A percentile compares a stretch with the other conserved stretches of the same genome.
phyloP scores from a whole-genome alignment of 305 asterid species.

The Solanum chacoense region DNA sequence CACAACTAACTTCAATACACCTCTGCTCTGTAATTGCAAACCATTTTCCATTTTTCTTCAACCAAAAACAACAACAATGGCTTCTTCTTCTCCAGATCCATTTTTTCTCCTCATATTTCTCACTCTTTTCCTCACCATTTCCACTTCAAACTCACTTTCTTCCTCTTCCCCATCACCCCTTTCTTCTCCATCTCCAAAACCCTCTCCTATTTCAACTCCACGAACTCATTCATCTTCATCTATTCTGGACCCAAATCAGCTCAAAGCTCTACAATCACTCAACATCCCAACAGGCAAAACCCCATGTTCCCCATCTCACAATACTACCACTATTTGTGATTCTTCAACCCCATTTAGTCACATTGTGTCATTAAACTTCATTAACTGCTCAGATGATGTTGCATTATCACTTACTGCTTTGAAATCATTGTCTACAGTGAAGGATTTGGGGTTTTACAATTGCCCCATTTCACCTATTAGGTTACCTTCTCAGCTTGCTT shows the following conservation, averaged over 20 bases:
- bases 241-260: constrained; percentile 76
- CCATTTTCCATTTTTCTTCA: not conserved
- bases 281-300: constrained; percentile 50
- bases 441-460: not conserved
- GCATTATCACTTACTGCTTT: constrained; percentile 56
- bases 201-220: constrained; percentile 11
- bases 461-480: constrained; percentile 3
- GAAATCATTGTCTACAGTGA: constrained; percentile 41
- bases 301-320: constrained; percentile 57
- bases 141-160: not conserved
- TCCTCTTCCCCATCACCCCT: constrained; percentile 1
- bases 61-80: not conserved
- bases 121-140: not conserved
- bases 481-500: constrained; percentile 53
- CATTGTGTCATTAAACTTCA: constrained; percentile 65
- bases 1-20: not conserved
- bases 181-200: constrained; percentile 14
- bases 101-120: not conserved
- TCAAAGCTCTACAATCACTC: constrained; percentile 72
- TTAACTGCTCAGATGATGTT: constrained; percentile 78
- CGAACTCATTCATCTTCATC: constrained; percentile 27
- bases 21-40: not conserved
- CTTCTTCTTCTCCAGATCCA: not conserved
- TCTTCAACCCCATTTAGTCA: constrained; percentile 60
- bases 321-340: constrained; percentile 55